Conservation (phyloP, 768 basidiomycete species). For the Xanthoconium purpureum region DNA sequence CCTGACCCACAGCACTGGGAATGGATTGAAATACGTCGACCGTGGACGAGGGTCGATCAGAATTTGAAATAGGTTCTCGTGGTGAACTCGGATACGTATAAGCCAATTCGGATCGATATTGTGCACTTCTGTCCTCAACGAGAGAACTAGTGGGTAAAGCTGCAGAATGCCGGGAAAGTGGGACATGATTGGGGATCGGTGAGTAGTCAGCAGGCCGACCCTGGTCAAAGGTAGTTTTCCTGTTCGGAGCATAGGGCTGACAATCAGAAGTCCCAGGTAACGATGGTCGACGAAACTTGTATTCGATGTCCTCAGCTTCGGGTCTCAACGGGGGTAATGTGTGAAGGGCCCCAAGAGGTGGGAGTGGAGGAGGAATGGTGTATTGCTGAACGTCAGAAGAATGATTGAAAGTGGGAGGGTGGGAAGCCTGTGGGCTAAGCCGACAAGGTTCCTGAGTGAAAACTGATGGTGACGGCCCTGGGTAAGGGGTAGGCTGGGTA, state of each 20-base stretch:
- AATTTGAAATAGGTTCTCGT: constrained; percentile 19
- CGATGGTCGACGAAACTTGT: constrained; percentile 34
- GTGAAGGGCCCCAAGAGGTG: constrained; percentile 19
- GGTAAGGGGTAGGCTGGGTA: constrained; percentile 23
- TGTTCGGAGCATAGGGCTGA: constrained; percentile 3
- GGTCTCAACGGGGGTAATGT: constrained; percentile 29
- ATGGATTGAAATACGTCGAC: constrained; percentile 13
- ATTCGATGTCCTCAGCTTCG: constrained; percentile 26
- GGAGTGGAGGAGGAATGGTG: constrained; percentile 26
- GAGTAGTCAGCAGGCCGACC: constrained; percentile 14
- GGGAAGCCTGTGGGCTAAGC: constrained; percentile 22
- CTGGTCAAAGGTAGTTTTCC: constrained; percentile 14
- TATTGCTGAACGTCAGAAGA: constrained; percentile 28
- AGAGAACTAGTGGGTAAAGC: neutral
- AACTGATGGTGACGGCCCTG: constrained; percentile 19
- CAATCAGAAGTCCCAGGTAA: constrained; percentile 17
- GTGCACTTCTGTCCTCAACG: constrained; percentile 10
- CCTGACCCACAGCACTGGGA: constrained; percentile 3
- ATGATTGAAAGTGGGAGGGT: constrained; percentile 18
- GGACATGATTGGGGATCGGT: neutral
- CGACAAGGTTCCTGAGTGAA: constrained; percentile 27
- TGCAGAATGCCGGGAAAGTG: constrained; percentile 5
- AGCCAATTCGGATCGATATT: constrained; percentile 13
- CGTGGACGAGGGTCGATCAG: constrained; percentile 20
- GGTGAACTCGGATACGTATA: constrained; percentile 17